phyloP scores from a whole-genome alignment of 1,284 basidiomycete genomes.

The Heimioporus retisporus region DNA sequence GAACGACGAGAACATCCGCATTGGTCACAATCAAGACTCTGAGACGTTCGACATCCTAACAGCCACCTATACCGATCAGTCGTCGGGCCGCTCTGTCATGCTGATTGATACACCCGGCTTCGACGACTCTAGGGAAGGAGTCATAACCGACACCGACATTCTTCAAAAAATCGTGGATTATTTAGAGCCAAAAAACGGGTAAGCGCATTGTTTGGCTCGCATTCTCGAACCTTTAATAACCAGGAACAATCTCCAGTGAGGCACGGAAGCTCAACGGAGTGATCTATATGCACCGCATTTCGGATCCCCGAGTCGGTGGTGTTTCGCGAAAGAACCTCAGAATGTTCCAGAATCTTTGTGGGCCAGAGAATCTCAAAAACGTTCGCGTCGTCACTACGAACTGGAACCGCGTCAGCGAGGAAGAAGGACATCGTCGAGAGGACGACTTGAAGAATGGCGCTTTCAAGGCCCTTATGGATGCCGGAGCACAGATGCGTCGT shows the following conservation, averaged over 20 bases:
- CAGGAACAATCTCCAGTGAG: background rate
- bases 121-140: conserved; percentile 33
- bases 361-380: conserved; percentile 41
- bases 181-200: conserved; percentile 51
- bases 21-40: conserved; percentile 12
- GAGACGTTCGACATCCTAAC: conserved; percentile 9
- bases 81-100: conserved; percentile 23
- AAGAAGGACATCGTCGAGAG: conserved; percentile 10
- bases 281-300: conserved; percentile 36
- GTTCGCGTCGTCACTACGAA: conserved; percentile 14
- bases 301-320: conserved; percentile 55
- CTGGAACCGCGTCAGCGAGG: conserved; percentile 7
- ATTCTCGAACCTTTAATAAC: background rate
- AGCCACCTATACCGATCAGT: conserved; percentile 8
- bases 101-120: conserved; percentile 44
- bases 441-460: conserved; percentile 3
- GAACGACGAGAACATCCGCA: conserved; percentile 9
- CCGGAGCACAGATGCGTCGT: conserved; percentile 13
- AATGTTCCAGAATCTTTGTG: conserved; percentile 58
- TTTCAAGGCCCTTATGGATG: conserved; percentile 10
- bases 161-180: conserved; percentile 39
- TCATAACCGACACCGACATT: conserved; percentile 37
- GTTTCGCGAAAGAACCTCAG: conserved; percentile 53
- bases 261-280: conserved; percentile 43
- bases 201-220: background rate